Evolutionary conservation across 257 asterid genomes (phyloP).

Genomic region (Ophiorrhiza pumila): DNA sequence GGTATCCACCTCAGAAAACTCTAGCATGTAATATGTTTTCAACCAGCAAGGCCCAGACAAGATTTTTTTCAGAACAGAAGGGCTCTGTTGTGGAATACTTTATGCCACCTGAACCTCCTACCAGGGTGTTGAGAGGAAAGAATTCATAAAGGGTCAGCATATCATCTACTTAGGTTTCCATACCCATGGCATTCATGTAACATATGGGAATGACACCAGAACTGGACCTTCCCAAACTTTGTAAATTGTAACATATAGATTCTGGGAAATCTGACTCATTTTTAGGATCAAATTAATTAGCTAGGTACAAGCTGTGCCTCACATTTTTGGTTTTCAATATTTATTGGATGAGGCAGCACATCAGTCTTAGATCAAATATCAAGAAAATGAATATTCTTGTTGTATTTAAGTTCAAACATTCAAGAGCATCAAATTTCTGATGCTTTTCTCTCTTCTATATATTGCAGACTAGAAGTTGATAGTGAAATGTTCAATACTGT

Average conservation of each 20-base stretch:
- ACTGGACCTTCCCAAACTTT: constrained; percentile 29
- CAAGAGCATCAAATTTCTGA: background rate
- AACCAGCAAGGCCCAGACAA: constrained; percentile 37
- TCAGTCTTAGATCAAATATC: constrained; percentile 17
- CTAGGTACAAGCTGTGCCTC: constrained; percentile 35
- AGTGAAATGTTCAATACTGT: no score
- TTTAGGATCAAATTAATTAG: constrained; percentile 21
- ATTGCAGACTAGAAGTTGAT: no score
- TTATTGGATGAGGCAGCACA: constrained; percentile 37
- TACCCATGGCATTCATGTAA: constrained; percentile 27
- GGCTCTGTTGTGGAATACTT: constrained; percentile 35
- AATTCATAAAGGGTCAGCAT: background rate
- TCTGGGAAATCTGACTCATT: constrained; percentile 25
- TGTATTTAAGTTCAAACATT: constrained; percentile 15
- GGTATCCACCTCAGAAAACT: constrained; percentile 35
- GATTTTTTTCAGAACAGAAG: constrained; percentile 43
- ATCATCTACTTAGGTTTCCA: constrained; percentile 19
- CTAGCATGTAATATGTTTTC: constrained; percentile 48
- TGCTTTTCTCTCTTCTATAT: background rate
- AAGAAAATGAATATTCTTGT: constrained; percentile 8
- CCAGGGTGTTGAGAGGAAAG: constrained; percentile 9
- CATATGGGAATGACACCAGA: constrained; percentile 29
- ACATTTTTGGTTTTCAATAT: constrained; percentile 30
- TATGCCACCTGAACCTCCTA: constrained; percentile 4
- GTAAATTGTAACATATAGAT: constrained; percentile 25